Base-by-base conservation (phyloP, 306 rosid species). In the Vicia sativa region DNA sequence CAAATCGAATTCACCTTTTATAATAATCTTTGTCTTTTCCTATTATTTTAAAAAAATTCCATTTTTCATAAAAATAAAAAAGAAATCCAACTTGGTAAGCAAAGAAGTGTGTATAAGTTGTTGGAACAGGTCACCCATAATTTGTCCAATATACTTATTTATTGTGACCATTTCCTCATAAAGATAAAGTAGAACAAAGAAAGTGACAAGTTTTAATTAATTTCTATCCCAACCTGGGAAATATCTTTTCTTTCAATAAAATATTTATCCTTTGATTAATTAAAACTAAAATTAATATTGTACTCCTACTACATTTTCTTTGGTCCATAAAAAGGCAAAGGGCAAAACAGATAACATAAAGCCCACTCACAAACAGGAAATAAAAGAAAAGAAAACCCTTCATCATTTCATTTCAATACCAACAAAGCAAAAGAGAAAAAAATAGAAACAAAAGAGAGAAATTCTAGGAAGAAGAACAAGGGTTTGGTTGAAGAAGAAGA, bases 371-470 rank as follows among this genome's bases (percentile, higher is more conserved):
- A 77, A 68, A 75, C 66, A 74, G 69, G 31, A 54, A 74, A 78
- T 0, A 29, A 56, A 56, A 56, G 3, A 31, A 10, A 65, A 11
- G 67, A 35, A 16, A 68, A 53, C 79, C 79, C 85, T 79, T 78
- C 81, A 80, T 87, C 87, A 88, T 87, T 80, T 66, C 82, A 71
- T 76, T 19, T 74, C 81, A 58, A 73, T 84, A 71, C 25, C 5
- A 15, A 78, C 13, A 86, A 86, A 81, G 86, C 77, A 72, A 67
- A 77, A 29, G 65, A 72, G 34, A 65, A 46, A 71, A 72, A 62
- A 1, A 68, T 29, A 72, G 73, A 28, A 48, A 49, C 48, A 29
- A 28, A 44, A 80, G 82, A 69, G 79, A 67, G 77, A 31, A 70
- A 62, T 65, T 62, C n/a, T 37, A 73, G 70, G 70, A 78, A 80